Evolutionary conservation across 176 grass and related monocot genomes (phyloP).

Genomic region (Sorghum bicolor): DNA sequence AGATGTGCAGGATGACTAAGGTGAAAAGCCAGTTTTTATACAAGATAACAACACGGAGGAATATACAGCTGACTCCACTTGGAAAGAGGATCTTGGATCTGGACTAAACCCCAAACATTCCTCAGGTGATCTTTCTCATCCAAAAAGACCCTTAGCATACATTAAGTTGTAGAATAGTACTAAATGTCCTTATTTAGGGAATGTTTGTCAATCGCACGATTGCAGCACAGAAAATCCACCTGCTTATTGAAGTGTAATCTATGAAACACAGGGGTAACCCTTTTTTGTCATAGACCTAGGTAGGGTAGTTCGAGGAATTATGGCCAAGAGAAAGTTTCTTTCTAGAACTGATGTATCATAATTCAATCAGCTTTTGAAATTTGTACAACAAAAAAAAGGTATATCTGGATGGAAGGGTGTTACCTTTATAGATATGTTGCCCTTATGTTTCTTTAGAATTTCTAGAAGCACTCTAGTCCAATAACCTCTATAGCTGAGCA

Average conservation of each 20-base stretch:
- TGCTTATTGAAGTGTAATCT: background rate
- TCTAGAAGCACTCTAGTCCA: constrained; percentile 97
- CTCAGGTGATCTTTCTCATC: background rate
- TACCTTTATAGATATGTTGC: constrained; percentile 99
- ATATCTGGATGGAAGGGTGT: background rate
- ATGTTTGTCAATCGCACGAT: background rate
- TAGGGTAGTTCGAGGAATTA: background rate
- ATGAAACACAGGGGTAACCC: background rate
- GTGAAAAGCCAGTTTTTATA: background rate
- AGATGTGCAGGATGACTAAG: background rate
- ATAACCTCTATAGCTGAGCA: constrained; percentile 88
- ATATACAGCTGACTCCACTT: background rate
- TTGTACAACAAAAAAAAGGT: background rate
- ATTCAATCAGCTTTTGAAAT: background rate
- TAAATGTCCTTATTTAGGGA: background rate
- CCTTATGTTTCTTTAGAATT: constrained; percentile 96
- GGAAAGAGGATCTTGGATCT: background rate
- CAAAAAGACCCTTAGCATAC: background rate
- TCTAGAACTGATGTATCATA: background rate
- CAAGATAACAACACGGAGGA: background rate
- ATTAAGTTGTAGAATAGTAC: background rate
- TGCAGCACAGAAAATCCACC: background rate
- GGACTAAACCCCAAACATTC: background rate
- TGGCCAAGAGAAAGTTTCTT: background rate
- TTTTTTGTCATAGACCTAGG: background rate